A percentile compares a stretch with the other conserved stretches of the same genome.
Conservation (phyloP, 768 basidiomycete genomes). For the Mycena capillaripes region DNA sequence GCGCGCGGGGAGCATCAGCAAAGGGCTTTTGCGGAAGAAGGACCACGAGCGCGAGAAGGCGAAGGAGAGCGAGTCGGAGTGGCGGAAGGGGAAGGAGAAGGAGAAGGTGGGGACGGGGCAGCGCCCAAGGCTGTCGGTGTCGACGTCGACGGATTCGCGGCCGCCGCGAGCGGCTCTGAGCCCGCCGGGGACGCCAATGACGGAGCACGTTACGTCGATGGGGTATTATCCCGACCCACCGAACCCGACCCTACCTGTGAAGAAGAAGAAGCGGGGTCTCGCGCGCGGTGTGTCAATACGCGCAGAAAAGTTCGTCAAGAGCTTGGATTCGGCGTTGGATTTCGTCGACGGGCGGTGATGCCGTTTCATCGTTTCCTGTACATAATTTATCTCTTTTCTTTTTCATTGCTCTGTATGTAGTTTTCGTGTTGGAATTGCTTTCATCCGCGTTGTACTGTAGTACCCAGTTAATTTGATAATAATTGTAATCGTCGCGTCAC, state of each 20-base stretch:
- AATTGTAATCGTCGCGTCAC: background rate
- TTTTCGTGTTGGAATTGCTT: background rate
- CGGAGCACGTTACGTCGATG: background rate
- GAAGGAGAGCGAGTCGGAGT: conserved; percentile 40
- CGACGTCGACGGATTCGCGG: conserved; percentile 31
- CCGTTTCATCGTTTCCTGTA: conserved; percentile 1
- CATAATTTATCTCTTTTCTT: background rate
- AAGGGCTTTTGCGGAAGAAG: conserved; percentile 35
- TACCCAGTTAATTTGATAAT: background rate
- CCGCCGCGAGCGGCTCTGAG: conserved; percentile 7
- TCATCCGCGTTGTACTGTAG: background rate
- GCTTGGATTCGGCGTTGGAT: conserved; percentile 56
- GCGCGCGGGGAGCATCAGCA: conserved; percentile 20
- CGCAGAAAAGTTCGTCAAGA: conserved; percentile 52
- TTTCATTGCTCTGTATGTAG: background rate
- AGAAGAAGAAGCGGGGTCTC: conserved; percentile 48
- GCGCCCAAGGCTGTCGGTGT: conserved; percentile 49
- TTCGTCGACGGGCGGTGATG: conserved; percentile 52
- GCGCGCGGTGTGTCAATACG: conserved; percentile 50
- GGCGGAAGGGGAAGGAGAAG: conserved; percentile 30
- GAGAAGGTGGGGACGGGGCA: conserved; percentile 33
- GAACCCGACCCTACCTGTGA: conserved; percentile 11
- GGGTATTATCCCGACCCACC: background rate
- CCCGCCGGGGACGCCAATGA: conserved; percentile 23
- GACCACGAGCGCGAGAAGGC: conserved; percentile 35